phyloP scores from a whole-genome alignment of 2,329 filamentous ascomycete species.

The Allantophomopsis lycopodina region DNA sequence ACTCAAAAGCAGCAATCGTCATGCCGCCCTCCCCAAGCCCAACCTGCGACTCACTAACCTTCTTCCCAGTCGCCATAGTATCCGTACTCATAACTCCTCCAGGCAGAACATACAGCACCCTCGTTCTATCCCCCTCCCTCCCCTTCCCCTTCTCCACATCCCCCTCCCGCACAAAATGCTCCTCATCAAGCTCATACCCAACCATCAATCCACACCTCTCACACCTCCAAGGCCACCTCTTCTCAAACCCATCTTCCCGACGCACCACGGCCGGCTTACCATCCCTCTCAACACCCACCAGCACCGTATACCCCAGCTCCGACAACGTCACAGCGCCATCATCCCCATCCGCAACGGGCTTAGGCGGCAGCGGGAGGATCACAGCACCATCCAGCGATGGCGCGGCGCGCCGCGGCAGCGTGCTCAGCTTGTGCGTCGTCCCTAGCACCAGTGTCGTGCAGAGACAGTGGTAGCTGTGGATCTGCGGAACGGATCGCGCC shows the following conservation, averaged over 20 bases:
- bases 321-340: constrained; percentile 6
- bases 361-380: constrained; percentile 37
- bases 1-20: constrained; percentile 20
- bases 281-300: constrained; percentile 33
- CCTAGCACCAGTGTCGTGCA: constrained; percentile 52
- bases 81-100: constrained; percentile 43
- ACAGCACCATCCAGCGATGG: constrained; percentile 36
- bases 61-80: constrained; percentile 29
- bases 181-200: constrained; percentile 43
- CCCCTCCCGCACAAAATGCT: constrained; percentile 4
- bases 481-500: constrained; percentile 5
- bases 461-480: constrained; percentile 47
- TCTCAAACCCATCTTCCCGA: constrained; percentile 53
- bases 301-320: constrained; percentile 26
- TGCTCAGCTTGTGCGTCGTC: constrained; percentile 34
- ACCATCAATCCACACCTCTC: constrained; percentile 44
- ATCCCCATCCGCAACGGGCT: constrained; percentile 6
- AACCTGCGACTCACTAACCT: constrained; percentile 18
- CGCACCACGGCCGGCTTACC: constrained; percentile 34
- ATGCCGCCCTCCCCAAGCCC: constrained; percentile 9
- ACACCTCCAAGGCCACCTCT: constrained; percentile 43
- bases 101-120: constrained; percentile 44
- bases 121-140: constrained; percentile 16
- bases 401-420: constrained; percentile 34
- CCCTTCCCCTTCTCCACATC: constrained; percentile 9